These are phyloP conservation scores for Acanthamoeba lenticulata DNA, from an alignment of 208 protist genomes.

Conservation along the genomic window DNA sequence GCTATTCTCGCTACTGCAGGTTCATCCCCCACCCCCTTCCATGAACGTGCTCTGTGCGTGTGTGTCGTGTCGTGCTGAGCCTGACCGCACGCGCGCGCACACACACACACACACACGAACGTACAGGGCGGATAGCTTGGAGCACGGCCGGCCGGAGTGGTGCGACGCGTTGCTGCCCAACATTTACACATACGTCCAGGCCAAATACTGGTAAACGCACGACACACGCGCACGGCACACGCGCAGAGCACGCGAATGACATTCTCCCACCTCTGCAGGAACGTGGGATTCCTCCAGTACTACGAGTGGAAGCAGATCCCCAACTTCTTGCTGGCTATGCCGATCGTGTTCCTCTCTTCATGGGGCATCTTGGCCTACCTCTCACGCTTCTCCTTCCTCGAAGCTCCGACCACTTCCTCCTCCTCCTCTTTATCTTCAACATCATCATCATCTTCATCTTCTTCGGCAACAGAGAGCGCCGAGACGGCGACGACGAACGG, in stretches of 20 bases:
- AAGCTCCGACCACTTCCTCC: not conserved
- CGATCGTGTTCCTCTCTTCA: slow-evolving; percentile 73
- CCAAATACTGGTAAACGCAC: slow-evolving; percentile 82
- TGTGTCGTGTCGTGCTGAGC: too few relatives aligned
- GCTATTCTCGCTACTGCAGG: slow-evolving; percentile 69
- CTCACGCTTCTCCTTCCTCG: not conserved
- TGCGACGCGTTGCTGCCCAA: slow-evolving; percentile 62
- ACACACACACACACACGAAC: too few relatives aligned
- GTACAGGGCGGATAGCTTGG: too few relatives aligned
- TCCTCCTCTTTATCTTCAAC: not conserved
- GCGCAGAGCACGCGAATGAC: too few relatives aligned
- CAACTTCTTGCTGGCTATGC: slow-evolving; percentile 81
- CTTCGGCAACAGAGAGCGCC: too few relatives aligned
- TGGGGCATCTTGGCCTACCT: slow-evolving; percentile 10
- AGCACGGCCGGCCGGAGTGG: slow-evolving; percentile 45
- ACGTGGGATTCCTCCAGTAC: slow-evolving; percentile 81
- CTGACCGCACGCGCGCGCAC: too few relatives aligned
- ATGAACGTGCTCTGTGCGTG: not conserved
- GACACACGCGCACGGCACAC: too few relatives aligned
- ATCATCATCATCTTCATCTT: not conserved
- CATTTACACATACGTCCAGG: slow-evolving; percentile 78
- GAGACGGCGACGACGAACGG: not conserved
- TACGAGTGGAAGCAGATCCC: slow-evolving; percentile 75
- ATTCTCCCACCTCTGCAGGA: not conserved
- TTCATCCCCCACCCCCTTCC: not conserved